A percentile compares a stretch with the other conserved stretches of the same genome.
Evolutionary conservation across 108 stramenopile species (phyloP).

Genomic region (Fragilaria crotonensis): DNA sequence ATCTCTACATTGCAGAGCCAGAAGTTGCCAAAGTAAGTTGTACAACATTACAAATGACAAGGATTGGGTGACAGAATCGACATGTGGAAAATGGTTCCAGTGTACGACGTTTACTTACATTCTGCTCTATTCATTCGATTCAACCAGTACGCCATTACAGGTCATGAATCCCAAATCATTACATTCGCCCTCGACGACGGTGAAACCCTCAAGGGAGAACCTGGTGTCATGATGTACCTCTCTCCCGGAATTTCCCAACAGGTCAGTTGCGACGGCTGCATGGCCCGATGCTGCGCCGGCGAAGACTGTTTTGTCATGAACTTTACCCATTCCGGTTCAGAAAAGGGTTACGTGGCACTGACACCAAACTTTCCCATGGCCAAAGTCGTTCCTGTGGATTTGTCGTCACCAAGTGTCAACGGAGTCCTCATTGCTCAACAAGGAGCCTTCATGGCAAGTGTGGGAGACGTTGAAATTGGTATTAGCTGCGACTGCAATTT

Average conservation of each 20-base stretch:
- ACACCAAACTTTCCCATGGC: constrained; percentile 41
- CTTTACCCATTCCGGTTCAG: constrained; percentile 21
- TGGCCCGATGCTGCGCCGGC: constrained; percentile 30
- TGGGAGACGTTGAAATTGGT: constrained; percentile 33
- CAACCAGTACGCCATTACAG: constrained; percentile 5
- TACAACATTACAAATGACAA: no score
- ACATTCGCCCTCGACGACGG: constrained; percentile 24
- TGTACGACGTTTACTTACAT: no score
- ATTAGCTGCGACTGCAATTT: constrained; percentile 38
- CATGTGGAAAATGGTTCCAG: no score
- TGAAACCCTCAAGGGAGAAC: constrained; percentile 38
- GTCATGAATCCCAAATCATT: constrained; percentile 20
- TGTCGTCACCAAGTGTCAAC: constrained; percentile 18
- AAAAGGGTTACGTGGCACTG: constrained; percentile 26
- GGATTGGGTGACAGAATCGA: no score
- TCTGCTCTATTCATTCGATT: constrained; percentile 1
- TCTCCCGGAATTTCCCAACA: constrained; percentile 9
- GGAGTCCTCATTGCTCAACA: constrained; percentile 34
- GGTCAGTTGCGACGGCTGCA: constrained; percentile 25
- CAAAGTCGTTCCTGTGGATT: constrained; percentile 47
- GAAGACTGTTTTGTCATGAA: constrained; percentile 40
- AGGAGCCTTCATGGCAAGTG: constrained; percentile 41
- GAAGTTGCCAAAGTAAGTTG: constrained; percentile 17
- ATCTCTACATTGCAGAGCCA: constrained; percentile 18
- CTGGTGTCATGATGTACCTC: constrained; percentile 58